Base-by-base conservation (phyloP, 2,329 filamentous ascomycete species). In the Cyphellophora attinorum region DNA sequence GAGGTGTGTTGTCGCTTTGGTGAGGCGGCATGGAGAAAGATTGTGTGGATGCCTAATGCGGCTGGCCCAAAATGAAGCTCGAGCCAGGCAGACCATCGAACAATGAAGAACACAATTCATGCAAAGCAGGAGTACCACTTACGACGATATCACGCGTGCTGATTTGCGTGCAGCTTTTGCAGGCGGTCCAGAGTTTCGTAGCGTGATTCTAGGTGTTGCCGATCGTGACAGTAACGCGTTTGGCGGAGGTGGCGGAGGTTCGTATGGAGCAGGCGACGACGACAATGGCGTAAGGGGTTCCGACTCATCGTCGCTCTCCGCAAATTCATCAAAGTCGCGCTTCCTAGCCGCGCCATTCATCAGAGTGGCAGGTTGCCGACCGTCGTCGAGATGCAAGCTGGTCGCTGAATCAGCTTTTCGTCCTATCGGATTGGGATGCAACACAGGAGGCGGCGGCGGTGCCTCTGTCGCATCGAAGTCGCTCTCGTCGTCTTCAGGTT, bases 81-180 rank as follows among this genome's bases (percentile, higher is more conserved):
- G n/a, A n/a, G n/a, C n/a, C n/a, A n/a, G n/a, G n/a, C n/a, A n/a
- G n/a, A n/a, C n/a, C n/a, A n/a, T 11, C 17, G 40, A 32, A 11
- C 12, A 35, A 37, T 18, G 5, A 15, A 15, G 15, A 29, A 27
- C 4, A 36, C 19, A 19, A 33, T 31, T n/a, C 8, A 25, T n/a
- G n/a, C n/a, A n/a, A n/a, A n/a, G n/a, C 21, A n/a, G 21, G n/a
- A 25, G 21, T 25, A n/a, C n/a, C 27, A 54, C 52, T 53, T 51
- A 55, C 78, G 79, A 82, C 56, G 69, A 72, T 60, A 82, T 81
- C 52, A 80, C 69, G 46, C 78, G 75, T 40, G 74, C 65, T 25
- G 75, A 76, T 34, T 68, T 70, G 53, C 74, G 72, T 32, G 67
- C 39, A 11, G 40, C 31, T 40, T 44, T 42, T 21, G 37, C 30